Evolutionary conservation across 2,329 filamentous ascomycete species (phyloP), one percentile per base, ranked within the genome.

Genomic region (Coleophoma crateriformis): DNA sequence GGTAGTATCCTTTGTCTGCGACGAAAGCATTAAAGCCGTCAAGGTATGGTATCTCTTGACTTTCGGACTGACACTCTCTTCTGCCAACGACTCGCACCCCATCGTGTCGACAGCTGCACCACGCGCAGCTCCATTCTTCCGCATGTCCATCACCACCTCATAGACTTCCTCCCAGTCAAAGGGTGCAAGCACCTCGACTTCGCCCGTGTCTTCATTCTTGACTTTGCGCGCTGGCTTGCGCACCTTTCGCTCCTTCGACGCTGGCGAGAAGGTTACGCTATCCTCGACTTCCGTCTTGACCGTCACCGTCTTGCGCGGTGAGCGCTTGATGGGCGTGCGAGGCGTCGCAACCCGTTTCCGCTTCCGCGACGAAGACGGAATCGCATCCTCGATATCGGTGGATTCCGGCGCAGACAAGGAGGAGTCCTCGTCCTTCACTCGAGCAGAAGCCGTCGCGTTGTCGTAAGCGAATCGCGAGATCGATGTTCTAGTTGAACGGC

Each of bases 31-130:
- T 51, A 89, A 68, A 0, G 84, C 76, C 19, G 85, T 73, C 14
- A 89, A 72, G 0, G 82, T 88, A 54, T 88, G 85, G 52, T 86
- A 85, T 10, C 85, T 73, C 59, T 78, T 77, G 51, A 85, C 79
- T 48, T 73, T 67, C 1, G 69, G 69, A 15, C 66, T 65, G 1
- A 71, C 71, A 0, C 61, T 67, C 44, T 76, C 71, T 49, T 80
- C 72, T 3, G 87, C 88, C 10, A 94, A 75, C 7, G 81, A 79
- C 68, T 90, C 90, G 68, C 94, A 99, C 11, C 94, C 94, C 91
- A 97, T 96, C 0, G 92, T 97, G 67, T 99, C 94, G 11, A 99
- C 94, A 0, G 92, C 88, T 1, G 94, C 94, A 78, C 87, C 68
- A 72, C 79, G 64, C 64, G 87, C 70, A 7, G 76, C 77, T 3